Base-by-base conservation (phyloP, 2,329 filamentous ascomycete species). In the Dactylellina cionopaga region DNA sequence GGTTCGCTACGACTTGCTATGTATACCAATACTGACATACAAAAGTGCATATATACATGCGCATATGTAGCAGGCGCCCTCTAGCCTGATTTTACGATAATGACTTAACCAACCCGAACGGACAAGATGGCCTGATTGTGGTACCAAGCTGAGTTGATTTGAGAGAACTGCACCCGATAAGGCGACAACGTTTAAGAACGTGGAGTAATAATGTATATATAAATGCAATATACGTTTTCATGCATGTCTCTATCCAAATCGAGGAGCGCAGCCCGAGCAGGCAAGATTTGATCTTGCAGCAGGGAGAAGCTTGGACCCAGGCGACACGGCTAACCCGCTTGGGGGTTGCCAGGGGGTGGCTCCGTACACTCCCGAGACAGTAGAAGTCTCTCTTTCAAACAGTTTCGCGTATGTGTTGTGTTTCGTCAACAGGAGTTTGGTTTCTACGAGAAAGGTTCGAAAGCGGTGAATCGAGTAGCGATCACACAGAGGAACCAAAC, bases 341-440 rank as follows among this genome's bases (percentile, higher is more conserved):
- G 29, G 33, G 37, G 7, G 17, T 15, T 11, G 37, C 19, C 47
- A 70, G 56, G 55, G 54, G 55, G 41, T 19, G 43, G 35, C 31
- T 41, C 39, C 41, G 37, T 43, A 71, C 47, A 63, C 41, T 17
- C 33, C 43, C 66, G 66, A 71, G 58, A 71, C 66, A 51, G 29
- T 47, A 33, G 52, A 33, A 19, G 49, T 68, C 51, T 68, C 66
- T 58, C 31, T 47, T 43, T 71, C 58, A 71, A 64, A 71, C 66
- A 29, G 59, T 62, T 71, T 64, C 47, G 66, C 39, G 41, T 49
- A 15, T 31, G 27, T 41, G 60, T 58, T 64, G 49, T 44, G 60
- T 65, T 65, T 65, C 60, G 60, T 41, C 29, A 22, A 47, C 27
- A 39, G 37, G 29, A 31, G 22, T 17, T 29, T 44, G 24, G 17